Evolutionary conservation across 805 yeast species (phyloP), one percentile per base, ranked within the genome.

Genomic region (Metschnikowia baotianmanensis): DNA sequence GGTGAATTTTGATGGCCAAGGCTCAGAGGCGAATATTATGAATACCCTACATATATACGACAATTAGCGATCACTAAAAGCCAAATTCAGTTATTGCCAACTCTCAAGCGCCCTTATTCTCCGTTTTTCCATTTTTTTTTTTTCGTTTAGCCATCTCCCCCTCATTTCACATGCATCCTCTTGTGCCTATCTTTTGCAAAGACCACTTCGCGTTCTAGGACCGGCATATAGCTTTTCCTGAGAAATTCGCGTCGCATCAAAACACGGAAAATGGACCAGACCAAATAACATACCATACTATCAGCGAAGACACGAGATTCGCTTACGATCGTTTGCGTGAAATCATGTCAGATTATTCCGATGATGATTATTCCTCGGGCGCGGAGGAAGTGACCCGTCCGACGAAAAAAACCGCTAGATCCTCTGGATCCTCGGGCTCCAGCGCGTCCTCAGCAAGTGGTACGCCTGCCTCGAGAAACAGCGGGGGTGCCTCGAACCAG

Each of bases 401-500:
- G 12, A 24, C 40, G 32, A 40, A 42, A 27, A 41, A 36, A 24
- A 43, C 38, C 17, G 37, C 43, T 17, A 36, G 36, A 29, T 31
- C 46, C 18, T 6, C 47, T 10, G 46, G 32, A 21, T 36, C 52
- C 22, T 31, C 41, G 22, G 20, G n/a, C 10, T 35, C 36, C 24
- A 42, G 45, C 31, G 48, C 60, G 17, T 43, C 57, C 4, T 40
- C 49, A 3, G 23, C 52, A 21, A 43, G 31, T 19, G 45, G 40
- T 12, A 42, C 48, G 20, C 40, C 52, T 6, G 48, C 45, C 9
- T 42, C 52, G 5, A 43, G 43, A 16, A 51, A 48, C 7, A 50
- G 53, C 6, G 37, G 36, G 40, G 59, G 51, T 45, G 82, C 80
- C 6, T 76, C 82, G 5, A 85, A 84, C 38, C 89, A 86, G 55